Conservation (phyloP, 2,329 filamentous ascomycete genomes). For the Neonectria coccinea region DNA sequence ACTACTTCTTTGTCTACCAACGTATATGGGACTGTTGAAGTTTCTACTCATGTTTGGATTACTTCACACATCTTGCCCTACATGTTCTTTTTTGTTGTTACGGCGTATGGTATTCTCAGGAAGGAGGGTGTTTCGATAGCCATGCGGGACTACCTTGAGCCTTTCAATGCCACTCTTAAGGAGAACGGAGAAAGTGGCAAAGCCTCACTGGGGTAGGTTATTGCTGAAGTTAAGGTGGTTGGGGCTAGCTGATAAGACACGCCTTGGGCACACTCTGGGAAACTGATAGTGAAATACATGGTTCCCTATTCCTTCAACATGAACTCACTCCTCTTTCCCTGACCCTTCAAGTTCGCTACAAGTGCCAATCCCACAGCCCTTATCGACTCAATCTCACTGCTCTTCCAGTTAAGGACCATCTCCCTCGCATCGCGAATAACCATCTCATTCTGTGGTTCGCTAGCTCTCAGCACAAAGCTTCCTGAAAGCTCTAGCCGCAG, state of each 20-base stretch:
- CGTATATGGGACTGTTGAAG: not conserved
- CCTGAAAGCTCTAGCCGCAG: slow-evolving; percentile 36
- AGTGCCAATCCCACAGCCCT: slow-evolving; percentile 18
- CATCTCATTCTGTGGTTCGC: not conserved
- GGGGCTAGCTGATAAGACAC: too few species aligned
- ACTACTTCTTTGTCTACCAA: not conserved
- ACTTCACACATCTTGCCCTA: slow-evolving; percentile 59
- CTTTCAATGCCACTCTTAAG: not conserved
- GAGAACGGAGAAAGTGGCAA: not conserved
- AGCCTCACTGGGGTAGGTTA: not conserved
- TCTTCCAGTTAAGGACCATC: slow-evolving; percentile 31
- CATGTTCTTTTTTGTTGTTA: slow-evolving; percentile 70
- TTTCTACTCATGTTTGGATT: not conserved
- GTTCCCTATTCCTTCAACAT: not conserved
- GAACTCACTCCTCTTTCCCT: slow-evolving; percentile 20
- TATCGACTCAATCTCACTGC: slow-evolving; percentile 19
- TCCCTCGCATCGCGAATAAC: slow-evolving; percentile 9
- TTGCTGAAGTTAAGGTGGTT: not conserved
- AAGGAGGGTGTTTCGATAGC: slow-evolving; percentile 69
- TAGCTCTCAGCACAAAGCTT: slow-evolving; percentile 15
- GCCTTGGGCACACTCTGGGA: not conserved
- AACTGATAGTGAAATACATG: not conserved
- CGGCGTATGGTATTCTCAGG: slow-evolving; percentile 69
- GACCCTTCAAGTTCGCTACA: not conserved
- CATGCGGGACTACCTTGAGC: slow-evolving; percentile 65